phyloP scores from a whole-genome alignment of 257 asterid species.

The Dorcoceras hygrometricum region DNA sequence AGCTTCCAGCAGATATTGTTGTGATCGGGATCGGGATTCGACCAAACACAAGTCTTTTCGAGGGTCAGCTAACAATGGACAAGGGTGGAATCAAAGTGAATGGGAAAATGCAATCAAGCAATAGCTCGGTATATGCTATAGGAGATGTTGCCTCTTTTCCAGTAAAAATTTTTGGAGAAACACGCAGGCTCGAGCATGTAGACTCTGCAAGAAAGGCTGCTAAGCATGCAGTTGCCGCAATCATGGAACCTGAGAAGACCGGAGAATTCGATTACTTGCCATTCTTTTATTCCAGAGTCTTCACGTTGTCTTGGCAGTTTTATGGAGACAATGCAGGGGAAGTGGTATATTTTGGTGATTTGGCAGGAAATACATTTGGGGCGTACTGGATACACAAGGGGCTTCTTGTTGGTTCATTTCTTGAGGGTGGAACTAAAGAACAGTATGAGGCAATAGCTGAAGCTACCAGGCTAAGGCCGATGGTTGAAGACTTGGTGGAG shows the following conservation, averaged over 20 bases:
- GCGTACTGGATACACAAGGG: constrained; percentile 82
- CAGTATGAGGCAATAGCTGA: constrained; percentile 67
- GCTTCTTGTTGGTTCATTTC: constrained; percentile 69
- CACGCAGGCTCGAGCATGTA: constrained; percentile 83
- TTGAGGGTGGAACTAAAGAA: constrained; percentile 88
- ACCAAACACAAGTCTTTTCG: constrained; percentile 82
- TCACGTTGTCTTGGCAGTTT: constrained; percentile 84
- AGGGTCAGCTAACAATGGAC: constrained; percentile 83
- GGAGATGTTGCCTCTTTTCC: constrained; percentile 93
- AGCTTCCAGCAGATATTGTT: constrained; percentile 82
- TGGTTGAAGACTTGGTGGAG: constrained; percentile 47
- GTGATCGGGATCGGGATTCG: constrained; percentile 92
- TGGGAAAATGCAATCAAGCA: constrained; percentile 74
- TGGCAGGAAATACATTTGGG: constrained; percentile 31
- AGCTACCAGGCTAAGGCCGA: constrained; percentile 57
- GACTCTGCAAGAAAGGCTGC: constrained; percentile 83
- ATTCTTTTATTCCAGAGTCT: constrained; percentile 83
- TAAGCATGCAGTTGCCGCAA: constrained; percentile 69
- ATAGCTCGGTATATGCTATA: constrained; percentile 67
- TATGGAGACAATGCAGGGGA: constrained; percentile 75
- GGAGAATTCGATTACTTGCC: constrained; percentile 73
- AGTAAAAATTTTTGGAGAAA: constrained; percentile 60
- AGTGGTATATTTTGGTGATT: constrained; percentile 73
- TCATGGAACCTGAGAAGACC: constrained; percentile 54
- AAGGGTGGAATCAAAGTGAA: constrained; percentile 93